Conservation (phyloP, 2,329 filamentous ascomycete species). For the Claviceps lovelessii region DNA sequence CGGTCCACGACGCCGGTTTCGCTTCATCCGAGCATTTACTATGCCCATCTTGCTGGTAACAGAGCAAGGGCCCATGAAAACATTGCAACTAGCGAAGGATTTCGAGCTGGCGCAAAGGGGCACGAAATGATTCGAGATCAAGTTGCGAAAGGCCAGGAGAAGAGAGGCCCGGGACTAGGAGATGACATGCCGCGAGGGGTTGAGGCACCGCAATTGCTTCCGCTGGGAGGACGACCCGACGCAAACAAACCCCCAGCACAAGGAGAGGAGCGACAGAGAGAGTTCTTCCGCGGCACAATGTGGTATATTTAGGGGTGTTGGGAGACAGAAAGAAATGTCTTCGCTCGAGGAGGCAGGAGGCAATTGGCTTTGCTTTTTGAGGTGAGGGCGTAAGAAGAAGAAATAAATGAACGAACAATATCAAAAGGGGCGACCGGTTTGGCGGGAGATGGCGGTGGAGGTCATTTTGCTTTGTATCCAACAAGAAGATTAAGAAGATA, state of each 20-base stretch:
- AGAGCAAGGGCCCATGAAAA: conserved; percentile 65
- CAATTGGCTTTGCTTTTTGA: background rate
- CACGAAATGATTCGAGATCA: conserved; percentile 25
- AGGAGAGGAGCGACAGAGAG: conserved; percentile 19
- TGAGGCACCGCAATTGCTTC: conserved; percentile 18
- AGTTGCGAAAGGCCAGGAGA: conserved; percentile 23
- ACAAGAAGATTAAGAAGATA: background rate
- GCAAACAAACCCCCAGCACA: conserved; percentile 10
- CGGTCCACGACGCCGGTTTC: conserved; percentile 89
- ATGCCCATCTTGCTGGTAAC: conserved; percentile 76
- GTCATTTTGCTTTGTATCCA: conserved; percentile 10
- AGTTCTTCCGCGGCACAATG: conserved; percentile 27
- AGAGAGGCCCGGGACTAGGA: conserved; percentile 6
- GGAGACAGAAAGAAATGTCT: background rate
- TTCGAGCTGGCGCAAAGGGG: conserved; percentile 29
- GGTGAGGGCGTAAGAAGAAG: no score
- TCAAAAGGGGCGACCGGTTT: conserved; percentile 22
- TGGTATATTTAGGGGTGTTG: conserved; percentile 25
- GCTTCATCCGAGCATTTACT: conserved; percentile 80
- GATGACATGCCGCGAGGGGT: conserved; percentile 8
- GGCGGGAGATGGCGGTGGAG: conserved; percentile 21
- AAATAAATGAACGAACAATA: no score
- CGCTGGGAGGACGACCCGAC: conserved; percentile 15
- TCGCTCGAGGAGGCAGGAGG: no score
- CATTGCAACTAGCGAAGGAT: conserved; percentile 29